phyloP scores from a whole-genome alignment of 257 asterid genomes.

The Solanum pinnatisectum region DNA sequence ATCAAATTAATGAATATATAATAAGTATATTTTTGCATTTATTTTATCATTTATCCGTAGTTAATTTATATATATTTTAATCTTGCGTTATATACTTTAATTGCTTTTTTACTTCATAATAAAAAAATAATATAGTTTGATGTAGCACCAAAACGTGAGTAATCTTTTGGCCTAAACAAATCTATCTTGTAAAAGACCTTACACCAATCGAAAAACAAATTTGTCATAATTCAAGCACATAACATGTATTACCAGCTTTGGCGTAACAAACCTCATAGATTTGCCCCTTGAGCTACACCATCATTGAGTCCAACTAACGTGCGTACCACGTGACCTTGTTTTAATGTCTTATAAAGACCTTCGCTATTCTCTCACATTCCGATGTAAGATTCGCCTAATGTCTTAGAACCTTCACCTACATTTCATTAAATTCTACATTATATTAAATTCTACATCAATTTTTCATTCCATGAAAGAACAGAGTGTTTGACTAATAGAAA shows the following conservation, averaged over 20 bases:
- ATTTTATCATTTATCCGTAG: neutral
- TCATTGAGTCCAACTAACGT: neutral
- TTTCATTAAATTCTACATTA: neutral
- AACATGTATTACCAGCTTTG: neutral
- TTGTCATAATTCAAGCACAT: neutral
- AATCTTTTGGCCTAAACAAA: neutral
- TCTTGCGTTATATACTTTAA: neutral
- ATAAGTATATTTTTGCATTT: neutral
- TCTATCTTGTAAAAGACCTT: neutral
- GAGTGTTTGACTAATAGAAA: neutral
- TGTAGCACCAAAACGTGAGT: neutral
- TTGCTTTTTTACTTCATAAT: neutral
- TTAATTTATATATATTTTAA: neutral
- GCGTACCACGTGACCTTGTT: neutral
- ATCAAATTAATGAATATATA: neutral
- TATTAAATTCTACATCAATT: neutral
- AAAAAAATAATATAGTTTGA: neutral
- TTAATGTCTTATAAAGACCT: neutral
- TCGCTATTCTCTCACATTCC: neutral
- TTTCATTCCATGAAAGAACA: neutral
- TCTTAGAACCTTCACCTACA: neutral
- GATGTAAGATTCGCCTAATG: neutral
- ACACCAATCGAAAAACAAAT: neutral
- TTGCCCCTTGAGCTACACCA: neutral
- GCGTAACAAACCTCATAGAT: accelerated